phyloP scores from a whole-genome alignment of 108 stramenopile species.

The Skeletonema costatum region DNA sequence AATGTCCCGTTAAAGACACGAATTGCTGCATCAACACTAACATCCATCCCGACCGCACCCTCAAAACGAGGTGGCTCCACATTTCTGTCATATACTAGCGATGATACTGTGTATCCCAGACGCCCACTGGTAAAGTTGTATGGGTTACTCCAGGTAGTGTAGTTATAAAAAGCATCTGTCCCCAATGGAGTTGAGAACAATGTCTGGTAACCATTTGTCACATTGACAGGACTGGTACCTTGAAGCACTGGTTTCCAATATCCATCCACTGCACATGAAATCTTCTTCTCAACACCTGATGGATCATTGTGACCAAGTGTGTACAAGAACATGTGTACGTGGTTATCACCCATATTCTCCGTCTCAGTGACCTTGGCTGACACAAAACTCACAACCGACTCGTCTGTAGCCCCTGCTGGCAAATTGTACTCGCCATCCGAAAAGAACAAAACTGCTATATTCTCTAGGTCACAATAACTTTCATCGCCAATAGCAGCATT shows the following conservation, averaged over 20 bases:
- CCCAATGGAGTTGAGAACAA: constrained; percentile 38
- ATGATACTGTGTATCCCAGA: constrained; percentile 65
- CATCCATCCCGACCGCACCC: constrained; percentile 61
- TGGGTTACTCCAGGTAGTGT: constrained; percentile 62
- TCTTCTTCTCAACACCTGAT: constrained; percentile 16
- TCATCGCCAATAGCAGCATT: neutral
- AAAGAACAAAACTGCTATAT: constrained; percentile 43
- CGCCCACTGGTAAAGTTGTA: constrained; percentile 49
- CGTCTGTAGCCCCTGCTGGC: constrained; percentile 19
- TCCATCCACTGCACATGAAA: constrained; percentile 43
- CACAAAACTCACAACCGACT: constrained; percentile 14
- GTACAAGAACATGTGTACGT: constrained; percentile 29
- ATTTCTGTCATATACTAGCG: constrained; percentile 56
- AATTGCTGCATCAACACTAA: constrained; percentile 26
- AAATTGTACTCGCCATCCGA: constrained; percentile 39
- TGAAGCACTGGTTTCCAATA: constrained; percentile 32
- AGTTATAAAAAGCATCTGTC: constrained; percentile 31
- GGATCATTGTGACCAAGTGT: constrained; percentile 25
- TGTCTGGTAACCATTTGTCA: constrained; percentile 22
- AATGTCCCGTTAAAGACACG: constrained; percentile 15
- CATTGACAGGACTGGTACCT: constrained; percentile 11
- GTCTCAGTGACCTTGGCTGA: constrained; percentile 8
- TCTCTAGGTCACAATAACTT: constrained; percentile 33
- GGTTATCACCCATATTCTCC: constrained; percentile 14
- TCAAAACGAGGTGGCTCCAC: constrained; percentile 48